phyloP scores from a whole-genome alignment of 192 early-diverging fungal species.

The Neocallimastix lanati region DNA sequence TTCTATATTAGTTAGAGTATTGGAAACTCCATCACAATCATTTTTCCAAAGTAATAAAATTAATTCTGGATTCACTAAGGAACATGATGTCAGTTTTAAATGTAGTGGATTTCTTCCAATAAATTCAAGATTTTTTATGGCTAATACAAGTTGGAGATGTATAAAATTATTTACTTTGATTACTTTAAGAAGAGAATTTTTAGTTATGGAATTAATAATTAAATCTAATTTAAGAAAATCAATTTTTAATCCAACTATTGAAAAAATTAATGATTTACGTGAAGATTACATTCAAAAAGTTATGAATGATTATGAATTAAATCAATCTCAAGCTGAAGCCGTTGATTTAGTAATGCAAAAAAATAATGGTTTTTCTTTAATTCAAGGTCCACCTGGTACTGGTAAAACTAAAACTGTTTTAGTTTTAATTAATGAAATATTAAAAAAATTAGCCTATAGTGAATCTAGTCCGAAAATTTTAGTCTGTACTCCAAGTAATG shows the following conservation, averaged over 20 bases:
- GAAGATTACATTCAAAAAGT: slow-evolving; percentile 12
- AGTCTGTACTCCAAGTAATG: slow-evolving; percentile 86
- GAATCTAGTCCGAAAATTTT: slow-evolving; percentile 29
- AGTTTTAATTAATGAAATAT: slow-evolving; percentile 52
- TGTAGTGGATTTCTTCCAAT: background rate
- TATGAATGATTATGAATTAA: slow-evolving; percentile 52
- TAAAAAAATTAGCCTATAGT: slow-evolving; percentile 15
- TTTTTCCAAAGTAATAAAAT: background rate
- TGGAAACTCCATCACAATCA: background rate
- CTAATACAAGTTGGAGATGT: slow-evolving; percentile 5
- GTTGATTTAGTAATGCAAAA: slow-evolving; percentile 46
- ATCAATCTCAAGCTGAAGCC: slow-evolving; percentile 77
- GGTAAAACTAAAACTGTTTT: slow-evolving; percentile 88
- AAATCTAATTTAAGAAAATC: slow-evolving; percentile 34
- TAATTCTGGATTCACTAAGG: background rate
- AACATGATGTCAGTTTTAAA: background rate
- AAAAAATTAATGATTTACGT: slow-evolving; percentile 6
- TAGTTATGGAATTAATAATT: slow-evolving; percentile 44
- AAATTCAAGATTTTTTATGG: background rate
- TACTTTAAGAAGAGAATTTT: slow-evolving; percentile 65
- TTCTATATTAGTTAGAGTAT: background rate
- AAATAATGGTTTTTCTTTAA: slow-evolving; percentile 62
- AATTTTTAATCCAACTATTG: slow-evolving; percentile 37
- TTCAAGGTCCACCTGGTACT: slow-evolving; percentile 59
- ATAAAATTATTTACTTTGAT: slow-evolving; percentile 42